Conservation (phyloP, 1,284 basidiomycete species). For the Farysia itapuensis region DNA sequence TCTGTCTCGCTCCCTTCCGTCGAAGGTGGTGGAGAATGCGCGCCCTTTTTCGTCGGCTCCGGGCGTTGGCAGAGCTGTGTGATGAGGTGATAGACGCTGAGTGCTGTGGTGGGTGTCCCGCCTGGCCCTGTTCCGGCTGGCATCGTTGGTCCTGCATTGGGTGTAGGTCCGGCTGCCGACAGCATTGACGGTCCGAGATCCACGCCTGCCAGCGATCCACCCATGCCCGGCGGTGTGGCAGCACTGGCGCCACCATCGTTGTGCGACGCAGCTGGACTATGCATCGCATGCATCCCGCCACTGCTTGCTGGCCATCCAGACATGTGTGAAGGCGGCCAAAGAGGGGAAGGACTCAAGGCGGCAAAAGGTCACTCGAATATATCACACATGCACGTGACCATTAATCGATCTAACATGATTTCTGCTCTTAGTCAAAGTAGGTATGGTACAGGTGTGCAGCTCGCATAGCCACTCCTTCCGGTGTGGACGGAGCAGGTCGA, state of each 20-base stretch:
- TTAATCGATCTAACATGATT: too few species aligned
- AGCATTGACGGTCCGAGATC: conserved; percentile 50
- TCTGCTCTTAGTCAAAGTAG: conserved; percentile 33
- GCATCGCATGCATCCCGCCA: conserved; percentile 23
- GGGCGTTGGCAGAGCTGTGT: conserved; percentile 58
- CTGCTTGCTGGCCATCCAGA: conserved; percentile 14
- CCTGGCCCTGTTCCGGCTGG: conserved; percentile 51
- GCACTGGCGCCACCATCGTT: conserved; percentile 6
- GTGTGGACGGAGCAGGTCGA: conserved; percentile 85
- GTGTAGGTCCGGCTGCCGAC: conserved; percentile 44
- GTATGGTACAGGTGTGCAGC: conserved; percentile 19
- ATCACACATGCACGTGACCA: too few species aligned
- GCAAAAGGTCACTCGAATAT: too few species aligned
- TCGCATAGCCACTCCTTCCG: conserved; percentile 82
- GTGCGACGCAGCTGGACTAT: conserved; percentile 24
- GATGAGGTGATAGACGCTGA: conserved; percentile 57
- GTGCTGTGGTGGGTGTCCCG: conserved; percentile 53
- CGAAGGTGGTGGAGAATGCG: conserved; percentile 3
- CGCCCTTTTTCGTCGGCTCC: conserved; percentile 24
- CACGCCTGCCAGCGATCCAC: conserved; percentile 42
- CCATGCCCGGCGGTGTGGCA: conserved; percentile 33
- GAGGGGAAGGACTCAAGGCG: too few species aligned
- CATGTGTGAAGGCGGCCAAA: too few species aligned
- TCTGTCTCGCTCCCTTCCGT: conserved; percentile 14
- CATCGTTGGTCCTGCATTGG: conserved; percentile 44